Evolutionary conservation across 2,329 filamentous ascomycete species (phyloP), one percentile per base, ranked within the genome.

Genomic region (Daldinia sp.): DNA sequence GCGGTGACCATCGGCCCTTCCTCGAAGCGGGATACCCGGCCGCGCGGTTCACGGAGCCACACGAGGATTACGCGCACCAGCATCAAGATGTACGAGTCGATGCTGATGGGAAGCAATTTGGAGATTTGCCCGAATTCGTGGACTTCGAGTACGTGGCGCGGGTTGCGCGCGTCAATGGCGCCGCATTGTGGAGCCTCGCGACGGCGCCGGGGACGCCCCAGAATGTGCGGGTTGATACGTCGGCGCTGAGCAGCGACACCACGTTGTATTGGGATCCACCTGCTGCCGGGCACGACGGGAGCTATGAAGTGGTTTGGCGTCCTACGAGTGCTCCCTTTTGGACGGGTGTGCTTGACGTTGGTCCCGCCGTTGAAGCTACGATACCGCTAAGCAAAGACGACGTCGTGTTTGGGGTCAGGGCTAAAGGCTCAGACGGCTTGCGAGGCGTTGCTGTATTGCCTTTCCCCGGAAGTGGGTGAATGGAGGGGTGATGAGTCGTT

Each of bases 251-350:
- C 66, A 86, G 86, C 54, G 77, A 84, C 48, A 83, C 79, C 51
- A 75, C 77, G 35, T 76, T 87, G 13, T 79, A 75, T 10, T 87
- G 84, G 84, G 77, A 77, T 2, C 74, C 79, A 30, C 79, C 81
- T 49, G 60, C 35, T 15, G 63, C 49, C 0, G 71, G 69, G 21
- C 58, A 77, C 34, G 74, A 83, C 6, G 76, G 68, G 3, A 77
- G 79, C 2, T 87, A 87, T 69, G 85, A 87, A 74, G 72, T 87
- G 1, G 81, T 87, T 0, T 87, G 83, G 83, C 75, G 85, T 57
- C 71, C 82, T 1, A 84, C 81, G 4, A 79, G 78, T 11, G 79
- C 81, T 32, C 79, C 81, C 47, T 77, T 83, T 50, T 85, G 82
- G 83, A 82, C 81, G 39, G 77, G 81, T 59, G 73, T 77, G 21